A percentile compares a stretch with the other conserved stretches of the same genome.
Conservation (phyloP, 1,284 basidiomycete genomes). For the Melampsora americana region DNA sequence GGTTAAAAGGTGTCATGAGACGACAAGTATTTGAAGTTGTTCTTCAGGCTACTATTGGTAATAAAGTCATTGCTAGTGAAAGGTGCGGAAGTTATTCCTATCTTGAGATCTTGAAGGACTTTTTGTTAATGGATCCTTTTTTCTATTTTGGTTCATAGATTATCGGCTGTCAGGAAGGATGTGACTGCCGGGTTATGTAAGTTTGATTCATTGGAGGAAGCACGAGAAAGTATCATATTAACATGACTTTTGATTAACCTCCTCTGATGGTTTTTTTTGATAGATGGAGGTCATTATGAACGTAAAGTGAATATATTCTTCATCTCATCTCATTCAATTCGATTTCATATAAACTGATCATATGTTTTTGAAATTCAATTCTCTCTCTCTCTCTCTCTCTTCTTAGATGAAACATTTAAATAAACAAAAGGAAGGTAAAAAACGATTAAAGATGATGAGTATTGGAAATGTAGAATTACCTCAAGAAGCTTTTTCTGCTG, state of each 20-base stretch:
- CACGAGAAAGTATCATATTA: slow-evolving; percentile 37
- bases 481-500: slow-evolving; percentile 75
- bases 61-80: slow-evolving; percentile 82
- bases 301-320: slow-evolving; percentile 61
- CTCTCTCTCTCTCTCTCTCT: too few species aligned
- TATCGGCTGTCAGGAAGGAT: slow-evolving; percentile 84
- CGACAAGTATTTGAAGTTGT: slow-evolving; percentile 46
- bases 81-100: slow-evolving; percentile 55
- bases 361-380: background rate
- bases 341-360: background rate
- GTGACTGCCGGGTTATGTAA: slow-evolving; percentile 93
- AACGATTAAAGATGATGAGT: slow-evolving; percentile 9
- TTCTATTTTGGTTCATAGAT: slow-evolving; percentile 50
- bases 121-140: background rate
- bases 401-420: background rate
- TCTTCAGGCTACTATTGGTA: slow-evolving; percentile 64
- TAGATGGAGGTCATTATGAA: slow-evolving; percentile 69
- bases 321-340: background rate
- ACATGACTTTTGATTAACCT: slow-evolving; percentile 42
- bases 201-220: slow-evolving; percentile 58
- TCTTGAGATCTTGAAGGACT: slow-evolving; percentile 15
- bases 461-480: slow-evolving; percentile 63
- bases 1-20: slow-evolving; percentile 28
- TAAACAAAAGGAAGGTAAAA: slow-evolving; percentile 14
- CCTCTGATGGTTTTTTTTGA: background rate